Percentiles rank a stretch among this genome's conserved stretches.
These are phyloP conservation scores for Clonostachys byssicola DNA, from an alignment of 2,329 filamentous ascomycete genomes.

Conservation along the genomic window DNA sequence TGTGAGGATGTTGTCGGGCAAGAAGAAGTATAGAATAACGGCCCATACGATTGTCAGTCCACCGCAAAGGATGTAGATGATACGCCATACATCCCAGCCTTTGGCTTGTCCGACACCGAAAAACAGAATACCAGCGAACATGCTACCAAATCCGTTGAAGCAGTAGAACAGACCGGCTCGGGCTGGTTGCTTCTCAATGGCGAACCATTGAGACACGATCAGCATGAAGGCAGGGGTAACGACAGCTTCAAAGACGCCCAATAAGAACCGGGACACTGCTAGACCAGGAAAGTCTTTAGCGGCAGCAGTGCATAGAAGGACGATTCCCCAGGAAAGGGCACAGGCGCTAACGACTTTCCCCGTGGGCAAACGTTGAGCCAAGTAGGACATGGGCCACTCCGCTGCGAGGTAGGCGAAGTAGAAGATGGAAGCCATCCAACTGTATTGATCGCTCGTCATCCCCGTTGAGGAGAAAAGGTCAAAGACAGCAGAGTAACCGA, in stretches of 20 bases:
- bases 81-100: conserved; percentile 34
- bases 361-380: conserved; percentile 20
- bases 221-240: conserved; percentile 42
- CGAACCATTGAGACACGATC: conserved; percentile 29
- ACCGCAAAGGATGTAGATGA: conserved; percentile 46
- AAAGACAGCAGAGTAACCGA: conserved; percentile 41
- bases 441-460: conserved; percentile 16
- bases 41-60: conserved; percentile 37
- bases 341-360: conserved; percentile 18
- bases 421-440: conserved; percentile 13
- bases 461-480: conserved; percentile 13
- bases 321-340: conserved; percentile 19
- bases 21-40: conserved; percentile 29
- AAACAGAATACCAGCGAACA: conserved; percentile 34
- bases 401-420: conserved; percentile 11
- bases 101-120: conserved; percentile 45
- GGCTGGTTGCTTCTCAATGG: conserved; percentile 32
- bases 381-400: conserved; percentile 11
- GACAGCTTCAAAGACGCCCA: conserved; percentile 36
- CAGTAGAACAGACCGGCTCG: conserved; percentile 25
- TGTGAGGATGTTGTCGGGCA: conserved; percentile 28
- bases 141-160: conserved; percentile 14
- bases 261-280: conserved; percentile 31
- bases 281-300: conserved; percentile 30
- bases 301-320: conserved; percentile 33